These are phyloP conservation scores for Fusarium abutilonis DNA, from an alignment of 2,329 filamentous ascomycete genomes.

Conservation along the genomic window DNA sequence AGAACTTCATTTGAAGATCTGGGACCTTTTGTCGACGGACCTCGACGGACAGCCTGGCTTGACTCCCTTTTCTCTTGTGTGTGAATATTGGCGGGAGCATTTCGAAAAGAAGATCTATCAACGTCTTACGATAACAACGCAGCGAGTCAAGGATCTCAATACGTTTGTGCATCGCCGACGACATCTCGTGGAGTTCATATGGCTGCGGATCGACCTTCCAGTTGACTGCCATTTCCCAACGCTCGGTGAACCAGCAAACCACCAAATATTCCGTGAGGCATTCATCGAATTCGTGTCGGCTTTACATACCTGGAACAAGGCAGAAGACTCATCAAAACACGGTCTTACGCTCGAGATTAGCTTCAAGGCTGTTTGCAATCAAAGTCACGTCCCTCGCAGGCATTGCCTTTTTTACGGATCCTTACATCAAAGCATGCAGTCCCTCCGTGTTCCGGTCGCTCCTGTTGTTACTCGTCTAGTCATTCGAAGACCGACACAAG, in stretches of 20 bases:
- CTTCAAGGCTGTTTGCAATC: not conserved
- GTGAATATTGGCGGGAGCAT: not conserved
- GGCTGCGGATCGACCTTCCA: slow-evolving; percentile 2
- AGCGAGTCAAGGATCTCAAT: not conserved
- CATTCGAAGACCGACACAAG: slow-evolving; percentile 2
- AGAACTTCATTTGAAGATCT: slow-evolving; percentile 1
- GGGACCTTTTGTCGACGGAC: not conserved
- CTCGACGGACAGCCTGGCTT: not conserved
- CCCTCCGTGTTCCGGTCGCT: not conserved
- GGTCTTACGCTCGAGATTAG: slow-evolving; percentile 8
- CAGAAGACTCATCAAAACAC: not conserved
- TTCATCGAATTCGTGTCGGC: not conserved
- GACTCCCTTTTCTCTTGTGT: slow-evolving; percentile 1
- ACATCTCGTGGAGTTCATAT: slow-evolving; percentile 6
- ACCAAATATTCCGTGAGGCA: not conserved
- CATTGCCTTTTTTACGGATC: too few species aligned
- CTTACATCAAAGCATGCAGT: not conserved
- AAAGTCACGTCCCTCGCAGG: too few species aligned
- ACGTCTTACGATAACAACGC: slow-evolving; percentile 1
- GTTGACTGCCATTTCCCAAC: too few species aligned
- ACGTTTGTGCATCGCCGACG: not conserved
- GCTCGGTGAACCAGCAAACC: not conserved
- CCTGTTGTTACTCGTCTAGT: not conserved
- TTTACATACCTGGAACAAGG: not conserved
- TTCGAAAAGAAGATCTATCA: slow-evolving; percentile 10